Base-by-base conservation (phyloP, 495 filamentous ascomycete species). In the Evansstolkia leycettana region DNA sequence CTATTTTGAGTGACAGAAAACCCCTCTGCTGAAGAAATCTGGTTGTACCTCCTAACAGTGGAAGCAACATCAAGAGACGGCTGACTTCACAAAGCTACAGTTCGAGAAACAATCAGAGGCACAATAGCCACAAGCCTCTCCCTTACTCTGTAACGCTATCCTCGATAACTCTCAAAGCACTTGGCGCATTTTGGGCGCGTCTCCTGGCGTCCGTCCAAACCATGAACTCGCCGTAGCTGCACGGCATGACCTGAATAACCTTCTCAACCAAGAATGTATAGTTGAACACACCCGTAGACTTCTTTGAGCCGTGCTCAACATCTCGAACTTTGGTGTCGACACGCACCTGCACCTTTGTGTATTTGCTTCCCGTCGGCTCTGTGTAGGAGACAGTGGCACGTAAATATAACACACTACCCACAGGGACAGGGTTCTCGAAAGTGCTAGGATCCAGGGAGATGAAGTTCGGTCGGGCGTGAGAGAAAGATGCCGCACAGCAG, bases 381-480 rank as follows among this genome's bases (percentile, higher is more conserved):
- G 83, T 85, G 50, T 82, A 92, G 0, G 80, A 73, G 6, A 89
- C 72, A 0, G 74, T 82, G 0, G 84, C 82, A 0, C 76, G 82
- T 2, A 88, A 64, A 40, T 92, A 92, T 17, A 92, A 59, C 11
- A 89, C 82, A 33, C 76, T 81, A 15, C 84, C 84, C 2, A 89
- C 84, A 0, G 84, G 84, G 0, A 89, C 84, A 0, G 84, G 82
- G 40, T 87, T 84, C 38, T 84, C 74, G 46, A 92, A 92, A 0
- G 81, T 89, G 43, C 72, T 78, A 0, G 84, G 84, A 33, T 89
- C 84, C 1, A 87, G 66, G 3, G 73, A 75, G 32, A 89, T 61
- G 59, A 89, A 92, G 10, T 75, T 83, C 2, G 84, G 84, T 0
- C 82, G 65, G 0, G 70, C 62, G 51, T 86, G 82, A 0, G 83